These are phyloP conservation scores for Phtheirospermum japonicum DNA, from an alignment of 257 asterid species.

Conservation along the genomic window DNA sequence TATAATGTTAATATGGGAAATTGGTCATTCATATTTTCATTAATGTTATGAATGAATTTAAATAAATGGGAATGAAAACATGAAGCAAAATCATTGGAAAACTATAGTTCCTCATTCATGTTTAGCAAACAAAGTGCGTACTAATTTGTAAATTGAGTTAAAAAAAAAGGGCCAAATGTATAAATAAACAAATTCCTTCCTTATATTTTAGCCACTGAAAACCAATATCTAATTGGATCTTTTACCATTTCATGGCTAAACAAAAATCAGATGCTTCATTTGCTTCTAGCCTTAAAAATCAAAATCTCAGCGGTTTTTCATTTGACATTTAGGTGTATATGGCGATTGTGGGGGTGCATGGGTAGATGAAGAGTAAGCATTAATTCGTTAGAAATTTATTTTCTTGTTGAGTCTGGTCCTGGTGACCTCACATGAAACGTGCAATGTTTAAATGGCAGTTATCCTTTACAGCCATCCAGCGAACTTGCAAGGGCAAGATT, in stretches of 20 bases:
- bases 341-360: slow-evolving; percentile 85
- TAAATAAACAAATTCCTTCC: too few relatives aligned
- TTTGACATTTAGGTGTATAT: slow-evolving; percentile 61
- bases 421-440: slow-evolving; percentile 24
- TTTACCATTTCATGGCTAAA: not conserved
- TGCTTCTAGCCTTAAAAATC: not conserved
- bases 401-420: not conserved
- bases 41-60: too few relatives aligned
- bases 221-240: too few relatives aligned
- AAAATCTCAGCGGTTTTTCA: slow-evolving; percentile 3
- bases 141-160: too few relatives aligned
- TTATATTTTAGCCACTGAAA: too few relatives aligned
- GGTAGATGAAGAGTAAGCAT: slow-evolving; percentile 83
- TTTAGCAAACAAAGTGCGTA: too few relatives aligned
- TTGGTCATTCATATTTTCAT: too few relatives aligned
- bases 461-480: slow-evolving; percentile 46
- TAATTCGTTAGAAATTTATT: not conserved
- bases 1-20: too few relatives aligned
- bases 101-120: too few relatives aligned
- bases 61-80: too few relatives aligned
- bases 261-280: not conserved
- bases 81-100: too few relatives aligned
- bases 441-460: slow-evolving; percentile 36
- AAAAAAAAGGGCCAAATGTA: too few relatives aligned
- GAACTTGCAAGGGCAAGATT: slow-evolving; percentile 57